phyloP scores from a whole-genome alignment of 140 eudicot genomes.

The Flaveria floridana region DNA sequence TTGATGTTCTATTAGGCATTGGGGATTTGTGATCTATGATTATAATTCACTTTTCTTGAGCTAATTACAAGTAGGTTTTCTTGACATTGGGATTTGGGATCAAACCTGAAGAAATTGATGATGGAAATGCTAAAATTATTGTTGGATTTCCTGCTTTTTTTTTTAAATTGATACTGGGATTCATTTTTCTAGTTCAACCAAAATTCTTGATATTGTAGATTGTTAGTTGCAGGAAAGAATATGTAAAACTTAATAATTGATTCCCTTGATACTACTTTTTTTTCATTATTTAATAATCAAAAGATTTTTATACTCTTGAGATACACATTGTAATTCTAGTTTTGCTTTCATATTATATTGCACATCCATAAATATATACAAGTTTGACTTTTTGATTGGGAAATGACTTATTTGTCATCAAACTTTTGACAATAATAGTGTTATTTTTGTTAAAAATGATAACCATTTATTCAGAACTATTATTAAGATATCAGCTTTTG shows the following conservation, averaged over 20 bases:
- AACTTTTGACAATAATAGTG: conserved; percentile 13
- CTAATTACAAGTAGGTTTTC: conserved; percentile 20
- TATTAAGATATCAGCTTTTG: neutral
- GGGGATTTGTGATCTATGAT: conserved; percentile 14
- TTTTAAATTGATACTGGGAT: neutral
- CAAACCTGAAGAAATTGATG: conserved; percentile 18
- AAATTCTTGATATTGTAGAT: conserved; percentile 26
- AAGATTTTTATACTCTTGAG: conserved; percentile 15
- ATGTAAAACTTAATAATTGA: neutral
- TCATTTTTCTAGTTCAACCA: conserved; percentile 12
- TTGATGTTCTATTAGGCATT: neutral
- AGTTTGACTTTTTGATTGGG: conserved; percentile 22
- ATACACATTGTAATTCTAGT: conserved; percentile 15
- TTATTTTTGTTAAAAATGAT: neutral
- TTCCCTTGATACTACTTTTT: neutral
- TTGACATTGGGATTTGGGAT: conserved; percentile 19
- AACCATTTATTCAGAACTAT: neutral
- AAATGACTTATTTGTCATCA: conserved; percentile 1
- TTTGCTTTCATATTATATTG: conserved; percentile 4
- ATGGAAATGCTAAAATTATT: conserved; percentile 5
- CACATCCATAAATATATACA: conserved; percentile 7
- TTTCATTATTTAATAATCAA: neutral
- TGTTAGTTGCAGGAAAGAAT: neutral
- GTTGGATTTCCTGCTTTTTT: conserved; percentile 13
- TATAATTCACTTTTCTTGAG: conserved; percentile 22